Conservation (phyloP, 2,329 filamentous ascomycete genomes). For the Stylonectria norvegica region DNA sequence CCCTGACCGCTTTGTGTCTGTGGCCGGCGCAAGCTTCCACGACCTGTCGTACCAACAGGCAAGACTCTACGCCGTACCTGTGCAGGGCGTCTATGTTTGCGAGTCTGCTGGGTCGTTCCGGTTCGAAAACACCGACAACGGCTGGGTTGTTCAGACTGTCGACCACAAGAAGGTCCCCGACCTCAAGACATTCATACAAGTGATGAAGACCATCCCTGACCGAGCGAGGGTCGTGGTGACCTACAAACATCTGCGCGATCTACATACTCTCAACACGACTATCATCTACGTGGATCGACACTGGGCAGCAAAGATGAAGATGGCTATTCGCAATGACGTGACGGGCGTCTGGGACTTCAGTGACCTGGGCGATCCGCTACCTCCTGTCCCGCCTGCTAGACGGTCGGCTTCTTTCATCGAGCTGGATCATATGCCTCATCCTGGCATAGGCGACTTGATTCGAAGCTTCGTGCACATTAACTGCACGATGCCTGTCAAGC, state of each 20-base stretch:
- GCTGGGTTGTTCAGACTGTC: slow-evolving; percentile 89
- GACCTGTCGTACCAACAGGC: slow-evolving; percentile 96
- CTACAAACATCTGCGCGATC: slow-evolving; percentile 90
- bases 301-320: slow-evolving; percentile 92
- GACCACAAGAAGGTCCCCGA: slow-evolving; percentile 90
- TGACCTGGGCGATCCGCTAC: slow-evolving; percentile 77
- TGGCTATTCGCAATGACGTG: slow-evolving; percentile 84
- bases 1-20: slow-evolving; percentile 90
- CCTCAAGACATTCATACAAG: slow-evolving; percentile 82
- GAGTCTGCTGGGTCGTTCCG: slow-evolving; percentile 94
- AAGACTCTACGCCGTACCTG: slow-evolving; percentile 88
- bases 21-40: slow-evolving; percentile 93
- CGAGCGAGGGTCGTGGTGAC: slow-evolving; percentile 83
- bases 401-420: slow-evolving; percentile 87
- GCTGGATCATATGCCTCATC: slow-evolving; percentile 81
- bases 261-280: slow-evolving; percentile 90
- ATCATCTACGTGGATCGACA: slow-evolving; percentile 92
- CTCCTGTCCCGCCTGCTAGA: slow-evolving; percentile 67
- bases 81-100: slow-evolving; percentile 90
- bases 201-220: slow-evolving; percentile 83
- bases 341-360: slow-evolving; percentile 94
- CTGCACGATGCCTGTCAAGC: slow-evolving; percentile 89
- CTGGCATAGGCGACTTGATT: slow-evolving; percentile 88
- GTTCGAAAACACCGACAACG: slow-evolving; percentile 84
- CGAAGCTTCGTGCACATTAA: slow-evolving; percentile 92